Conservation (phyloP, 2,329 filamentous ascomycete genomes). For the Fusarium compactum region DNA sequence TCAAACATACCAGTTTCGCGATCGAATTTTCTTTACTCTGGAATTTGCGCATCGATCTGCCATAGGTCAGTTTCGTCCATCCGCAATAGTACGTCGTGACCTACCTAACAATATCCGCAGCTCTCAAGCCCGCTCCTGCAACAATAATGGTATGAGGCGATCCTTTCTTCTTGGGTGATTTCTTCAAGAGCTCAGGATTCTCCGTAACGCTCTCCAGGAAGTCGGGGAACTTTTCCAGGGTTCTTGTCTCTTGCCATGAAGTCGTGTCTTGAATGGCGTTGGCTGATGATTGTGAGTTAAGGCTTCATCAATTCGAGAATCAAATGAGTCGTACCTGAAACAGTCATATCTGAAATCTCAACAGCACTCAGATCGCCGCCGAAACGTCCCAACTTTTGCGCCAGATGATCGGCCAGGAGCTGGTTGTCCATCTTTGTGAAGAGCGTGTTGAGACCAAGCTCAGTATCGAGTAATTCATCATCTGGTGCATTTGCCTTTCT, state of each 20-base stretch:
- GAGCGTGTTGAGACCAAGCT: constrained; percentile 81
- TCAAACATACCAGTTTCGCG: constrained; percentile 75
- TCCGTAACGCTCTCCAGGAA: constrained; percentile 79
- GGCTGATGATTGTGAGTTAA: constrained; percentile 59
- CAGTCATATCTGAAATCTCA: constrained; percentile 84
- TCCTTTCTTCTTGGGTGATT: constrained; percentile 76
- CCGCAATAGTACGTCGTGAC: constrained; percentile 7
- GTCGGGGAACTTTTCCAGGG: constrained; percentile 77
- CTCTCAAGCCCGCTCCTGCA: constrained; percentile 84
- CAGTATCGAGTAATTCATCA: constrained; percentile 71
- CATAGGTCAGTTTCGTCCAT: constrained; percentile 29
- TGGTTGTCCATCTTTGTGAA: constrained; percentile 86
- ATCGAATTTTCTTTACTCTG: constrained; percentile 82
- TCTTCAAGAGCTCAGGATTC: constrained; percentile 69
- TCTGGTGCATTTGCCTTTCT: constrained; percentile 69
- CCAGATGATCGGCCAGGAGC: constrained; percentile 86
- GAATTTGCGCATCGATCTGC: constrained; percentile 78
- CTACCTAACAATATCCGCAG: constrained; percentile 84
- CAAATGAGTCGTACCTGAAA: constrained; percentile 71
- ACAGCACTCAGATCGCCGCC: constrained; percentile 84
- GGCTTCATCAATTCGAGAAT: not conserved
- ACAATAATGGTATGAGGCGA: constrained; percentile 89
- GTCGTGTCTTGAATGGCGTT: constrained; percentile 84
- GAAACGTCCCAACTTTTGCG: constrained; percentile 81
- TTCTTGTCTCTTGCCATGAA: constrained; percentile 75